A percentile compares a stretch with the other conserved stretches of the same genome.
These are phyloP conservation scores for Dothiorella sarmentorum DNA, from an alignment of 2,329 filamentous ascomycete species.

Conservation along the genomic window DNA sequence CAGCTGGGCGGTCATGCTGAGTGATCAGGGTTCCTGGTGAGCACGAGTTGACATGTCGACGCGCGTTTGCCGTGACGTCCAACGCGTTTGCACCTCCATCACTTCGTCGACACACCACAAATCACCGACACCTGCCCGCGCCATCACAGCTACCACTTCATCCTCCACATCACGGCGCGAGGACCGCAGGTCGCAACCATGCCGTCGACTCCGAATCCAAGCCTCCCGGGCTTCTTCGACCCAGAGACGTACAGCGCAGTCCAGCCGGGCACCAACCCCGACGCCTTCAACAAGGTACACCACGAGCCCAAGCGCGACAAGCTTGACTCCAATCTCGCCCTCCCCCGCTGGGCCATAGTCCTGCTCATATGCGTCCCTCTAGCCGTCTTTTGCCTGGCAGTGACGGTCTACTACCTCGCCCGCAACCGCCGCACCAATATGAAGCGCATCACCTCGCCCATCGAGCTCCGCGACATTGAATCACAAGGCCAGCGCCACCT, in stretches of 20 bases:
- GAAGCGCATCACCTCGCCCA: not conserved
- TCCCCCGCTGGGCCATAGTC: not conserved
- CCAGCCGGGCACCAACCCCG: not conserved
- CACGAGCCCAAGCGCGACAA: not conserved
- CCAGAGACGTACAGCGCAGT: constrained; percentile 1
- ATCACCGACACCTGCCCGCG: too few species aligned
- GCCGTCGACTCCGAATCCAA: not conserved
- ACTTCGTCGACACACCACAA: not conserved
- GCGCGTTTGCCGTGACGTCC: not conserved
- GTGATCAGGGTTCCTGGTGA: not conserved
- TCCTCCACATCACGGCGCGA: too few species aligned
- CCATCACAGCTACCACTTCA: too few species aligned
- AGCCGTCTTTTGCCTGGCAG: not conserved
- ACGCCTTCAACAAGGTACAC: not conserved
- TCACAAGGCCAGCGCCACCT: not conserved
- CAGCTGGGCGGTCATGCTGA: not conserved
- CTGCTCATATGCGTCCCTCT: not conserved
- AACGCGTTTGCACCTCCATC: not conserved
- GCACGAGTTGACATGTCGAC: not conserved
- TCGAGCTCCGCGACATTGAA: not conserved
- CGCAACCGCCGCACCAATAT: not conserved
- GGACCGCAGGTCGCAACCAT: too few species aligned
- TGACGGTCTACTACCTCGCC: not conserved
- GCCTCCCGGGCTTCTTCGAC: not conserved
- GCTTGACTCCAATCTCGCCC: not conserved